Evolutionary conservation across 129 eudicot species (phyloP), one percentile per base, ranked within the genome.

Genomic region (Kitagawia praeruptora): DNA sequence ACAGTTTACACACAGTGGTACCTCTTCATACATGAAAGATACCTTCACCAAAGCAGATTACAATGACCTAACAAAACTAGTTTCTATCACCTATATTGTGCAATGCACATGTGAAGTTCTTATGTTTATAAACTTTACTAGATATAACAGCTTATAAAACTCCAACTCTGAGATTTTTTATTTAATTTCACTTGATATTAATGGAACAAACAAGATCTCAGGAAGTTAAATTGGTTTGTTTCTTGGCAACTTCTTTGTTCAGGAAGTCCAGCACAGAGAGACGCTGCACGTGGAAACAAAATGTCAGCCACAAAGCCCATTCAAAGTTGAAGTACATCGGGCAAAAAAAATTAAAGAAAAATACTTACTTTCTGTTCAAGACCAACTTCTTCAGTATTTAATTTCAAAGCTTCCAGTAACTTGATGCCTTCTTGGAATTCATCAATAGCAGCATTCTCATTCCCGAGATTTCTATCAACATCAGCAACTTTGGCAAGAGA

Each of bases 401-500:
- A 80, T 75, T 80, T 82, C 78, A 92, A 75, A 5, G 91, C 85
- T 81, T 92, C 88, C 85, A 89, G 77, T 77, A 90, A 75, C 70
- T 84, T 89, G 25, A 96, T 87, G 80, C 87, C 99, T 85, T 96
- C 97, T 83, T 83, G 87, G 82, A 96, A 92, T 61, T 91, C 95
- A 83, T 86, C 80, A 16, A 83, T 75, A 63, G 98, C 98, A 58
- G 88, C 63, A 61, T 82, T 91, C 85, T 90, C 97, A 25, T 91
- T 87, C 9, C 84, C 90, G 79, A 96, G 92, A 84, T 91, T 93
- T 81, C 97, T 89, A 80, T 95, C 97, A 46, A 92, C 93, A 61
- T 95, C 99, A 75, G 99, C 97, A 82, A 95, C 97, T 84, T 95
- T 95, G 37, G 97, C 99, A 74, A 95, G 91, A 72, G 99, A 95